A percentile compares a stretch with the other conserved stretches of the same genome.
Conservation (phyloP, 1,284 basidiomycete genomes). For the Sporisorium exsertum region DNA sequence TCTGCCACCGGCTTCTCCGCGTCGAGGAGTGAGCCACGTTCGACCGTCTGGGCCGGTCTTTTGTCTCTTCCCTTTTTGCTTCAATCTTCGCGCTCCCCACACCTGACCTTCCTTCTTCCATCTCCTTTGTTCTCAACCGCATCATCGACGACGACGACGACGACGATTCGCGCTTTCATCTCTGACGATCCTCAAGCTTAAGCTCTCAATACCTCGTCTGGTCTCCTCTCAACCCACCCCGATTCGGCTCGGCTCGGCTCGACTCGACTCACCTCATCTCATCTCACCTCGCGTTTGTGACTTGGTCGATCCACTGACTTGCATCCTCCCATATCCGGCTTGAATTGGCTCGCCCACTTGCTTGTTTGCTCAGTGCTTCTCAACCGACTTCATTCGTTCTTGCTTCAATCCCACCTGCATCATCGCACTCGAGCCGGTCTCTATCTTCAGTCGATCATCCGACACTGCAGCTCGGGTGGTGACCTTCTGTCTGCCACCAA, state of each 20-base stretch:
- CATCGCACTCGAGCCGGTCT: neutral
- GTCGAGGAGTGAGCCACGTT: too few species aligned
- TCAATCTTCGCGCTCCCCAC: neutral
- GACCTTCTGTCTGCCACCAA: neutral
- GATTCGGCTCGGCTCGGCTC: too few species aligned
- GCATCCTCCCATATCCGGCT: neutral
- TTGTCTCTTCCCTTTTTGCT: too few species aligned
- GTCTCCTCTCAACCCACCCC: too few species aligned
- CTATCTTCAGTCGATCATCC: neutral
- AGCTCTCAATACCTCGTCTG: neutral
- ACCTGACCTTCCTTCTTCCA: neutral
- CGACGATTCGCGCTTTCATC: neutral
- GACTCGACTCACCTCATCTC: neutral
- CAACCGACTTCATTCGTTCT: constrained; percentile 1
- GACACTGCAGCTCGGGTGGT: neutral
- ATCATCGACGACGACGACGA: neutral
- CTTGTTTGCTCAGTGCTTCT: neutral
- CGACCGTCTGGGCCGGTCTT: too few species aligned
- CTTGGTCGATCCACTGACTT: constrained; percentile 5
- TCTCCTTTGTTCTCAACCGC: neutral
- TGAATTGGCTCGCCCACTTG: neutral
- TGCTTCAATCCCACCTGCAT: constrained; percentile 4
- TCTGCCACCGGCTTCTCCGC: too few species aligned
- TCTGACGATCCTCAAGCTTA: neutral
- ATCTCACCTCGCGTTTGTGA: neutral